phyloP scores from a whole-genome alignment of 495 filamentous ascomycete species.

The Thozetella sp. region DNA sequence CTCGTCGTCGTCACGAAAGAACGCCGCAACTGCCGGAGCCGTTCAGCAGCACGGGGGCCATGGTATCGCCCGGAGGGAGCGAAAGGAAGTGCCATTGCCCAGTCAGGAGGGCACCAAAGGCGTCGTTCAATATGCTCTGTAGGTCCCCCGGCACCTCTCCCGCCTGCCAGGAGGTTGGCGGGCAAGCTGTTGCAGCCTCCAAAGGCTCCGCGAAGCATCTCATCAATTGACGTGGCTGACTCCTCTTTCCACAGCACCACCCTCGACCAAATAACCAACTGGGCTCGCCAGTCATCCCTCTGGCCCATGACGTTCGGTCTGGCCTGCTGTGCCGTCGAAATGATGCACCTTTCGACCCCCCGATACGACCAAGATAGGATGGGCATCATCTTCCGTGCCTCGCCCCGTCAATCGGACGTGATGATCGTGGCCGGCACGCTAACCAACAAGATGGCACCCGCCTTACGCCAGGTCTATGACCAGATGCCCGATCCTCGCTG shows the following conservation, averaged over 20 bases:
- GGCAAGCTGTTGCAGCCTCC: background rate
- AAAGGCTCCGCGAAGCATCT: background rate
- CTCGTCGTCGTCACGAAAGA: conserved; percentile 61
- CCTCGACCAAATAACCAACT: conserved; percentile 90
- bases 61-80: conserved; percentile 38
- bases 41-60: conserved; percentile 40
- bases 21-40: conserved; percentile 45
- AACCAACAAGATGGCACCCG: conserved; percentile 98
- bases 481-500: conserved; percentile 96
- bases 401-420: conserved; percentile 92
- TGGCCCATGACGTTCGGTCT: conserved; percentile 99
- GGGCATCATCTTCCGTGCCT: conserved; percentile 96
- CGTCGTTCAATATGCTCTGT: conserved; percentile 96
- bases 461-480: conserved; percentile 93
- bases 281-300: conserved; percentile 89
- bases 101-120: conserved; percentile 95
- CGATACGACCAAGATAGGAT: conserved; percentile 96
- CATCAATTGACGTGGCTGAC: conserved; percentile 4
- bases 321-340: conserved; percentile 95
- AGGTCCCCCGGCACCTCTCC: conserved; percentile 37
- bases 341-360: conserved; percentile 97
- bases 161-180: background rate
- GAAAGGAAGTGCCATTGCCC: conserved; percentile 79
- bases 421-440: conserved; percentile 98
- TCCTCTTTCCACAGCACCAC: conserved; percentile 64